Evolutionary conservation across 768 basidiomycete genomes (phyloP).

Genomic region (Tylopilus plumbeoviolaceoides): DNA sequence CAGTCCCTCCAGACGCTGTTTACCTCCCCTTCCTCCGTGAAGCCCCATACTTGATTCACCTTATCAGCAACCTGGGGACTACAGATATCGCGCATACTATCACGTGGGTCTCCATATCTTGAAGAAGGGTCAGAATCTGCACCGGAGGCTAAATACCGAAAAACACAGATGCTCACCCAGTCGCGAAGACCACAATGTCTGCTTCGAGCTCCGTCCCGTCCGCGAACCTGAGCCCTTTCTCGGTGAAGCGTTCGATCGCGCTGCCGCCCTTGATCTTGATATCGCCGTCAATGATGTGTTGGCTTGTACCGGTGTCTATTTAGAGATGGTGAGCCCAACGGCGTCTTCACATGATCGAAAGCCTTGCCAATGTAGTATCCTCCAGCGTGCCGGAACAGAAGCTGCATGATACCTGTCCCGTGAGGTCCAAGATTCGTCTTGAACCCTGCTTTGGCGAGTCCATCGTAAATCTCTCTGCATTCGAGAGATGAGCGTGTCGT

Average conservation of each 20-base stretch:
- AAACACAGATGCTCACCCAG: conserved; percentile 16
- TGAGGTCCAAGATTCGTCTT: conserved; percentile 34
- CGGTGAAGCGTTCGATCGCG: conserved; percentile 28
- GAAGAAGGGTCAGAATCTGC: not conserved
- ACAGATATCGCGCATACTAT: conserved; percentile 40
- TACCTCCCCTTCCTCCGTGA: conserved; percentile 61
- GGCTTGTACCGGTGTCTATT: conserved; percentile 38
- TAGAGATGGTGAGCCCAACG: not conserved
- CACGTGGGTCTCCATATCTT: conserved; percentile 46
- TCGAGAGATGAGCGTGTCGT: not conserved
- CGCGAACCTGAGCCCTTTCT: conserved; percentile 21
- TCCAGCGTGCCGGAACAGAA: conserved; percentile 28
- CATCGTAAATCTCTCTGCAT: conserved; percentile 34
- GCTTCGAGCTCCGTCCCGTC: conserved; percentile 26
- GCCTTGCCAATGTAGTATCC: conserved; percentile 40
- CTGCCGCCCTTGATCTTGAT: conserved; percentile 50
- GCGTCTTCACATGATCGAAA: not conserved
- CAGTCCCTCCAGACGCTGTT: conserved; percentile 34
- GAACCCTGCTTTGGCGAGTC: conserved; percentile 37
- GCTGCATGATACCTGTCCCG: conserved; percentile 30
- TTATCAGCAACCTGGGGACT: conserved; percentile 43
- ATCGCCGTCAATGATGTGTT: conserved; percentile 42
- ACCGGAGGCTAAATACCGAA: not conserved
- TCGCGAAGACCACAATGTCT: conserved; percentile 32
- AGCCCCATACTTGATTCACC: conserved; percentile 56